Evolutionary conservation across 1,139 yeast species (phyloP), one percentile per base, ranked within the genome.

Genomic region (Suhomyces ambrosiae): DNA sequence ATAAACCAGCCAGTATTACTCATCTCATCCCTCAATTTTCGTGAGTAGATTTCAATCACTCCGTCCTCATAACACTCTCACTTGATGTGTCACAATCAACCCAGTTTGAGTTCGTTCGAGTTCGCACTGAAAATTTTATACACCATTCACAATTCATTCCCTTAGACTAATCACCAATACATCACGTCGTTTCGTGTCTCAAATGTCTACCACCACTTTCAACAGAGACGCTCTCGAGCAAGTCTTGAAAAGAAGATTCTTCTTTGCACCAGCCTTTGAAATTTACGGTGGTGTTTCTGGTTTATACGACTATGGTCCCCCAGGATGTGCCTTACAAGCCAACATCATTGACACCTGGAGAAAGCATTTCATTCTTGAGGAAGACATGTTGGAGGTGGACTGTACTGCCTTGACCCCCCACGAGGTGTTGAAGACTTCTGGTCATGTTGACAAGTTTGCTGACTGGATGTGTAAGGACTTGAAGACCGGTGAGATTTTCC

Each of bases 401-500:
- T 84, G 95, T 64, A 88, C 98, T 43, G 90, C 92, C 88, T 75
- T 94, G 65, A 94, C 99, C 32, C 98, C 99, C 12, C 84, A 87
- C 58, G 98, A 94, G 61, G 98, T 94, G 30, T 77, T 94, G 63
- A 94, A 94, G 71, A 94, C 98, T 31, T 90, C 97, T 36, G 99
- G 99, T 53, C 99, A 94, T 65, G 98, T 94, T 47, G 98, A 92
- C 64, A 92, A 94, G 74, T 94, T 94, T 62, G 87, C 97, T 47
- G 99, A 94, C 65, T 94, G 97, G 97, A 92, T 94, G 98, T 89
- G 96, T 67, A 84, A 86, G 60, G 99, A 94, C 66, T 73, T 81
- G 58, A 86, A 87, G 61, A 86, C 97, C 32, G 98, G 98, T 49
- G 99, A 94, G 69, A 94, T 94, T 54, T 94, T 94, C 75, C 81